These are phyloP conservation scores for Aspergillus kassunensis DNA, from an alignment of 495 filamentous ascomycete species.

Conservation along the genomic window DNA sequence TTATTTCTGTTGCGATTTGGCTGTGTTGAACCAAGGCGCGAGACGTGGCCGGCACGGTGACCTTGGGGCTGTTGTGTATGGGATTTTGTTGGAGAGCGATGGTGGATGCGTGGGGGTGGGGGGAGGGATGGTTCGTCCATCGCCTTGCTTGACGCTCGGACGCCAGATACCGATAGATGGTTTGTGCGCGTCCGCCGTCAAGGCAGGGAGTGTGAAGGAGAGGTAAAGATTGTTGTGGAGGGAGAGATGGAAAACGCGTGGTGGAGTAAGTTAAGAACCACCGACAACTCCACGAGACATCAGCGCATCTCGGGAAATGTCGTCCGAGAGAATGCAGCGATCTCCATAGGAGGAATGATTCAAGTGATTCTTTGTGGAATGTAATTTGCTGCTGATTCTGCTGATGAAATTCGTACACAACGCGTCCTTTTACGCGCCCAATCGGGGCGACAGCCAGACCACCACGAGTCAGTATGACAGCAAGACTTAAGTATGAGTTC, in stretches of 20 bases:
- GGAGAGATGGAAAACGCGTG: neutral
- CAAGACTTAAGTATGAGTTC: neutral
- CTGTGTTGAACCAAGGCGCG: conserved; percentile 23
- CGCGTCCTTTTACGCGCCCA: too few relatives aligned
- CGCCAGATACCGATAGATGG: too few relatives aligned
- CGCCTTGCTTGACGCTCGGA: neutral
- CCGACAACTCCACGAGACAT: neutral
- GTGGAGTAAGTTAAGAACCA: neutral
- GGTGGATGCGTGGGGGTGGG: conserved; percentile 39
- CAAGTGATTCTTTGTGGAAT: neutral
- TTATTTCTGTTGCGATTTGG: neutral
- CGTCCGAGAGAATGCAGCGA: too few relatives aligned
- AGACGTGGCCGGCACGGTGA: neutral
- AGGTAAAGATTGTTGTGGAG: neutral
- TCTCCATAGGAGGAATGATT: too few relatives aligned
- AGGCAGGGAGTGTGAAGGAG: neutral
- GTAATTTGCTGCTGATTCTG: too few relatives aligned
- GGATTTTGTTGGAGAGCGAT: conserved; percentile 31
- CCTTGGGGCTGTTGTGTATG: conserved; percentile 7
- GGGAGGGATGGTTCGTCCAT: conserved; percentile 48
- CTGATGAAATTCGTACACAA: too few relatives aligned
- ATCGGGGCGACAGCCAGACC: neutral
- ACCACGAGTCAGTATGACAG: neutral
- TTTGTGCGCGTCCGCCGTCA: too few relatives aligned
- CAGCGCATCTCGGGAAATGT: neutral